phyloP scores from a whole-genome alignment of 768 basidiomycete species.

The Glaciozyma antarctica region DNA sequence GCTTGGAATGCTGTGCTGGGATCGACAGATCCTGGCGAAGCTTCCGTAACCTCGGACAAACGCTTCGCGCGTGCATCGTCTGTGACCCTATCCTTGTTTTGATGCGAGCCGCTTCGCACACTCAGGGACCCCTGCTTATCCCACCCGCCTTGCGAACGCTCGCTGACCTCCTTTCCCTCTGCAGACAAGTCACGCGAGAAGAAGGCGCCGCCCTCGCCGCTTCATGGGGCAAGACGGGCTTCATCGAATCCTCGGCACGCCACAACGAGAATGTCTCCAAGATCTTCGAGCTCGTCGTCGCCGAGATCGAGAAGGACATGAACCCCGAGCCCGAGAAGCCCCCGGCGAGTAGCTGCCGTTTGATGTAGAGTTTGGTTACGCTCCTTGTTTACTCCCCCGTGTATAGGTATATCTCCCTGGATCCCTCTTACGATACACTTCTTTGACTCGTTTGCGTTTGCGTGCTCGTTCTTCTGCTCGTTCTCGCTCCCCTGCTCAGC shows the following conservation, averaged over 20 bases:
- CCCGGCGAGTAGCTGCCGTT: neutral
- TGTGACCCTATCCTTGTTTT: no score
- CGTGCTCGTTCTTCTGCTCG: neutral
- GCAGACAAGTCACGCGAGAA: constrained; percentile 31
- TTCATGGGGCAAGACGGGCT: constrained; percentile 29
- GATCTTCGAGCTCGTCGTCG: constrained; percentile 32
- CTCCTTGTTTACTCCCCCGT: neutral
- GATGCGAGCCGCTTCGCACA: no score
- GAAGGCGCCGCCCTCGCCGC: constrained; percentile 32
- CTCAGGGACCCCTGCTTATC: no score
- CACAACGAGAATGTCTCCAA: constrained; percentile 35
- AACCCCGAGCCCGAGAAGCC: constrained; percentile 24
- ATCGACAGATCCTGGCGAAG: no score
- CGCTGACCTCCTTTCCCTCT: neutral
- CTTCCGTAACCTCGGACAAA: no score
- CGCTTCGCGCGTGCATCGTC: no score
- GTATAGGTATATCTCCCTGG: neutral
- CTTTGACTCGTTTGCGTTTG: no score
- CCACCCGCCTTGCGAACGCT: no score
- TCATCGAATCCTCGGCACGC: constrained; percentile 34
- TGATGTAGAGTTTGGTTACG: neutral
- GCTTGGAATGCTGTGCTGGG: no score
- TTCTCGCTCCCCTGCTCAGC: no score
- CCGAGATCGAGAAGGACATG: constrained; percentile 34
- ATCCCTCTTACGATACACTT: neutral